Conservation (phyloP, 257 asterid genomes). For the Solanum gracilifrons region DNA sequence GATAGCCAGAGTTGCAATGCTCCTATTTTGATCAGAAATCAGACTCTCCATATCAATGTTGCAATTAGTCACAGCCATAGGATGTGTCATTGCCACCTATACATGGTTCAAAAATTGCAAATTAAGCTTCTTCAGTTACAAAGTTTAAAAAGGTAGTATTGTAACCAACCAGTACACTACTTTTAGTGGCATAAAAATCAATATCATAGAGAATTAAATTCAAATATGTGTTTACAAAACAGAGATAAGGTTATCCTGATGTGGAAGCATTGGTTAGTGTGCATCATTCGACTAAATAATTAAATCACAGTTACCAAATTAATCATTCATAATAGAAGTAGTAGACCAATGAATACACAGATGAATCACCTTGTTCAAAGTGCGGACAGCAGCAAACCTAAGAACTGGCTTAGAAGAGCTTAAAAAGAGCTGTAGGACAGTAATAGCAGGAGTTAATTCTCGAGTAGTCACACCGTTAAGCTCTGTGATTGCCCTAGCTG, state of each 20-base stretch:
- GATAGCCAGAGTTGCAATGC: conserved; percentile 90
- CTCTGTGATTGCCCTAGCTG: conserved; percentile 95
- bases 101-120: not conserved
- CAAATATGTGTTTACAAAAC: not conserved
- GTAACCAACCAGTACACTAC: not conserved
- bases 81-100: conserved; percentile 97
- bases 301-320: not conserved
- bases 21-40: conserved; percentile 90
- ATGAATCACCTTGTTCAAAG: conserved; percentile 72
- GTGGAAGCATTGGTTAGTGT: not conserved
- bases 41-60: conserved; percentile 94
- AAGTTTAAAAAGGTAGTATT: not conserved
- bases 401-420: conserved; percentile 93
- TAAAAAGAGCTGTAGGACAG: conserved; percentile 78
- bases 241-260: not conserved
- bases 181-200: not conserved
- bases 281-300: not conserved
- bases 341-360: not conserved
- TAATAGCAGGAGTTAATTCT: conserved; percentile 90
- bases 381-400: conserved; percentile 95
- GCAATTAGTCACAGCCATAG: conserved; percentile 88
- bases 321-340: not conserved
- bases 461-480: conserved; percentile 70
- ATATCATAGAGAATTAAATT: not conserved
- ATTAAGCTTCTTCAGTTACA: not conserved